Evolutionary conservation across 2,329 filamentous ascomycete genomes (phyloP).

Genomic region (Trichophyton schoenleinii): DNA sequence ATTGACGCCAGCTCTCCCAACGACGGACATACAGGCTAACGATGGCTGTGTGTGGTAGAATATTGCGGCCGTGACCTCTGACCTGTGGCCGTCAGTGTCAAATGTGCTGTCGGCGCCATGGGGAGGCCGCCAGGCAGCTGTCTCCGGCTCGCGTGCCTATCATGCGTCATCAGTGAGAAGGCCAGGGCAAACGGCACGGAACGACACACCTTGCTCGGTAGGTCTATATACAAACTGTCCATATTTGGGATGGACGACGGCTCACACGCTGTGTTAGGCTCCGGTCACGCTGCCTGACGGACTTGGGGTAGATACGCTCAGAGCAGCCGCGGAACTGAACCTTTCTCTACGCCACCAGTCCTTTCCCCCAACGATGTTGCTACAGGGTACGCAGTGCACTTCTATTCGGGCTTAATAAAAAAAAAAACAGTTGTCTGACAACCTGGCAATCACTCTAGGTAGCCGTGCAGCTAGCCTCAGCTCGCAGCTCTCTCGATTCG

Average conservation of each 20-base stretch:
- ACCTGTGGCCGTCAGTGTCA: constrained; percentile 34
- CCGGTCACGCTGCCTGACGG: neutral
- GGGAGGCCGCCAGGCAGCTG: constrained; percentile 17
- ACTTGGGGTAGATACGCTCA: constrained; percentile 5
- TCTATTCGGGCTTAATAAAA: neutral
- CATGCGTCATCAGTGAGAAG: neutral
- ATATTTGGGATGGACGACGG: neutral
- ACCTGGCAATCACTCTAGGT: neutral
- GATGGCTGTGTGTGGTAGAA: constrained; percentile 26
- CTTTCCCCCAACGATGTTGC: neutral
- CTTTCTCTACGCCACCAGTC: constrained; percentile 6
- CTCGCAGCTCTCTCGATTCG: constrained; percentile 6
- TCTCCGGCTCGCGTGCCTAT: constrained; percentile 1
- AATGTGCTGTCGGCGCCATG: constrained; percentile 27
- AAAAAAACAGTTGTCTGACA: constrained; percentile 17
- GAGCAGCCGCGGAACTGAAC: constrained; percentile 8
- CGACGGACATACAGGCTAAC: neutral
- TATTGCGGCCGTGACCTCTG: constrained; percentile 31
- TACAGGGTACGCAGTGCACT: neutral
- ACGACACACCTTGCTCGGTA: neutral
- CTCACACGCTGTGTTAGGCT: neutral
- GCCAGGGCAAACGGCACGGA: neutral
- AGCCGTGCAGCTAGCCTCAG: constrained; percentile 18
- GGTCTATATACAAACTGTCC: neutral
- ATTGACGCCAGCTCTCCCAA: neutral